Percentiles rank a stretch among this genome's conserved stretches.
Evolutionary conservation across 2,329 filamentous ascomycete species (phyloP).

Genomic region (Ceratocystis eucalypticola): DNA sequence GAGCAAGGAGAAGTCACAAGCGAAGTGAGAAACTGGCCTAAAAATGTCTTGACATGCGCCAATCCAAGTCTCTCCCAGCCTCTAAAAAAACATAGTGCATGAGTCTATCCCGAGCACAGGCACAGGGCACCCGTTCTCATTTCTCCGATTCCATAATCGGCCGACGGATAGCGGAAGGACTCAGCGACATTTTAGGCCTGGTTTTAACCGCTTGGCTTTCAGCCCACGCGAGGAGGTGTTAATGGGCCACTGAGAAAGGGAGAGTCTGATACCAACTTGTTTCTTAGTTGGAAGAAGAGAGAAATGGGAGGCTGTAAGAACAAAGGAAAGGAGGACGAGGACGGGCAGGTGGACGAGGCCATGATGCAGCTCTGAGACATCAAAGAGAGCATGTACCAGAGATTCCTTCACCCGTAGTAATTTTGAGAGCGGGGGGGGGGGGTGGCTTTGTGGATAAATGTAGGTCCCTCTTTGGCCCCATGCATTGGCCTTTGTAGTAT

Average conservation of each 20-base stretch:
- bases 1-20: neutral
- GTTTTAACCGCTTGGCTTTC: neutral
- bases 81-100: neutral
- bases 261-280: neutral
- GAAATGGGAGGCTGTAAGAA: neutral
- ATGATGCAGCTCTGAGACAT: constrained; percentile 3
- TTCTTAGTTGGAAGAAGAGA: too few species aligned
- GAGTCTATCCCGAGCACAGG: neutral
- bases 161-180: neutral
- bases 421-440: neutral
- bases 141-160: neutral
- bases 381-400: neutral
- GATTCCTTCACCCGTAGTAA: constrained; percentile 5
- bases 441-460: neutral
- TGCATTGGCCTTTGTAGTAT: neutral
- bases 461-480: neutral
- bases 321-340: neutral
- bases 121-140: neutral
- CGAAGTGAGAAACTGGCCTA: neutral
- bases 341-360: neutral
- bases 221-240: neutral
- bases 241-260: neutral
- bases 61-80: neutral
- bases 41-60: neutral
- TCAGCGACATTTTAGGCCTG: neutral